phyloP scores from a whole-genome alignment of 176 grass and related monocot genomes.

The Oryza glaberrima region DNA sequence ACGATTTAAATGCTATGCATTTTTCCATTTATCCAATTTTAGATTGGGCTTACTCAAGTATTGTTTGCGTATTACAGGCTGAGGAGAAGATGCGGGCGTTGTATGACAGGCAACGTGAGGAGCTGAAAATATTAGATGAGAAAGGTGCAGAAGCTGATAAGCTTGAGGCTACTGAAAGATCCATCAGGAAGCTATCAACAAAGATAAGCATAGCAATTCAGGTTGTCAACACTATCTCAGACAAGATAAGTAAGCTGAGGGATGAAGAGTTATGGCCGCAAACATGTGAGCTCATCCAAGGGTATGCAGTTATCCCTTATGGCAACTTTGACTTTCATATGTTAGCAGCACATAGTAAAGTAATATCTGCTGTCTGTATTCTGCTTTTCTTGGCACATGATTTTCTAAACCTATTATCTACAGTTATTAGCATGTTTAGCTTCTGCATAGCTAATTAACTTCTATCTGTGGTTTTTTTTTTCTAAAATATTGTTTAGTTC shows the following conservation, averaged over 20 bases:
- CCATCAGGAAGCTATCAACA: constrained; percentile 90
- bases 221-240: constrained; percentile 81
- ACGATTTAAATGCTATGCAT: neutral
- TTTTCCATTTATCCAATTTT: neutral
- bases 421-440: constrained; percentile 16
- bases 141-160: constrained; percentile 87
- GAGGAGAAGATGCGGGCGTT: constrained; percentile 80
- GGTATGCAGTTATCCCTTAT: constrained; percentile 55
- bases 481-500: neutral
- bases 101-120: constrained; percentile 72
- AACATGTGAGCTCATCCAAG: constrained; percentile 84
- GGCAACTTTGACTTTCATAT: constrained; percentile 7
- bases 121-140: constrained; percentile 69
- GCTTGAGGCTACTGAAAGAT: constrained; percentile 62
- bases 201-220: constrained; percentile 97
- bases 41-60: neutral
- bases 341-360: neutral
- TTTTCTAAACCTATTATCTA: neutral
- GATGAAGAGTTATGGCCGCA: constrained; percentile 98
- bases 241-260: constrained; percentile 86
- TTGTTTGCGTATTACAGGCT: constrained; percentile 51
- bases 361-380: neutral
- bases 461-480: no score
- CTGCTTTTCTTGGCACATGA: neutral
- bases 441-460: neutral